Base-by-base conservation (phyloP, 768 basidiomycete species). In the Boletus rubescentipes region DNA sequence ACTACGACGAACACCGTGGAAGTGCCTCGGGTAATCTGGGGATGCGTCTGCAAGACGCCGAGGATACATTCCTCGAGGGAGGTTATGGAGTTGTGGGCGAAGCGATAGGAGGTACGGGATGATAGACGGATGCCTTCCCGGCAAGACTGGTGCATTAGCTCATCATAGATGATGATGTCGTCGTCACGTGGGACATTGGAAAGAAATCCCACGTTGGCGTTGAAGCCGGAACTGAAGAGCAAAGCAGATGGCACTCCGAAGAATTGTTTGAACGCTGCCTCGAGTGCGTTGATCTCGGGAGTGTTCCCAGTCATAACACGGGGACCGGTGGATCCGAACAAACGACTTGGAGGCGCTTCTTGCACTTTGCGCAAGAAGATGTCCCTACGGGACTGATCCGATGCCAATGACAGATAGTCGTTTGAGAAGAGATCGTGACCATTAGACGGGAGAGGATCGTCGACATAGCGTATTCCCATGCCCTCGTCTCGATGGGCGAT, bases 81-180 rank as follows among this genome's bases (percentile, higher is more conserved):
- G 4, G 43, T 20, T 0, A 76, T 57, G 47, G 74, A 74, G 59
- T 82, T 83, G 64, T 83, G 81, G 9, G 58, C 41, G 65, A 83
- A 82, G 3, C 64, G 53, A 29, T 65, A 65, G 14, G 62, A 48
- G 9, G 64, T 20, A 30, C 60, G 18, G 10, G 68, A 59, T 16
- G 74, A 76, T 2, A 70, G 62, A 18, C 75, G 66, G 64, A 82
- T 75, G 4, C 81, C 82, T 47, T 82, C 80, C 57, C 78, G 75
- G 12, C 75, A 74, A 12, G 77, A 79, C 5, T 37, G 36, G 36
- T 84, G 84, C 7, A 82, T 73, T 42, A 77, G 68, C 48, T 79
- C 79, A 62, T 84, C 84, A 50, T 76, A 76, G 20, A 85, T 55
- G 51, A 85, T 69, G 51, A 74, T 73, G 58, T 85, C 84, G 10